A percentile compares a stretch with the other conserved stretches of the same genome.
Conservation (phyloP, 345 rosid genomes). For the Cardamine occulta region DNA sequence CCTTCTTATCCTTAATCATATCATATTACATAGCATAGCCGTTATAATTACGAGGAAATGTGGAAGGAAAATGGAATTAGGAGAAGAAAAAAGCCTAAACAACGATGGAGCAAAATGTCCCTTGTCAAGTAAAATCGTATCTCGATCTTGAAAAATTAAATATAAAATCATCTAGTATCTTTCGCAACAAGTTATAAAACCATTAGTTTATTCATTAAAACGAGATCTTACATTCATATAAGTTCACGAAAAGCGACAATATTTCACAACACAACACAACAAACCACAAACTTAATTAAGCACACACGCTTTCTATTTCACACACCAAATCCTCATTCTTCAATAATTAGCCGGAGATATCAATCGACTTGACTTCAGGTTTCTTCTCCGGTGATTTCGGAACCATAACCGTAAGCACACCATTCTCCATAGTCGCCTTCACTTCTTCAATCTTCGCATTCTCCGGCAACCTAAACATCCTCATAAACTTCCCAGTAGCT, state of each 20-base stretch:
- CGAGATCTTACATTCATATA: conserved; percentile 4
- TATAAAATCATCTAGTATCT: too few species aligned
- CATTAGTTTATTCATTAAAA: conserved; percentile 25
- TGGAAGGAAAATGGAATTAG: background rate
- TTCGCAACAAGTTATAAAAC: background rate
- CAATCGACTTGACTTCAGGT: conserved; percentile 51
- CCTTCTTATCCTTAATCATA: too few species aligned
- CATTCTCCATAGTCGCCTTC: conserved; percentile 61
- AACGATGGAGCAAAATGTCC: background rate
- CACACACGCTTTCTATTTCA: conserved; percentile 20
- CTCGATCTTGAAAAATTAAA: background rate
- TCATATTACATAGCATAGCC: background rate
- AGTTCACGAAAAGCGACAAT: background rate
- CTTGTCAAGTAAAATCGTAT: background rate
- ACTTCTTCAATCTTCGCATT: conserved; percentile 47
- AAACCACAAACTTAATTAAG: background rate
- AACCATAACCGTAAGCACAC: conserved; percentile 53
- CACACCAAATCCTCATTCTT: conserved; percentile 1
- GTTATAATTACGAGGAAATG: background rate
- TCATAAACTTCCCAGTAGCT: conserved; percentile 42
- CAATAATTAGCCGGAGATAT: conserved; percentile 51
- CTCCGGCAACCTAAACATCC: conserved; percentile 47
- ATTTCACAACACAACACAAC: conserved; percentile 14
- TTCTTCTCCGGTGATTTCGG: conserved; percentile 49
- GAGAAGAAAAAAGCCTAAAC: background rate